Evolutionary conservation across 768 basidiomycete genomes (phyloP), one percentile per base, ranked within the genome.

Genomic region (Tricholoma matsutake): DNA sequence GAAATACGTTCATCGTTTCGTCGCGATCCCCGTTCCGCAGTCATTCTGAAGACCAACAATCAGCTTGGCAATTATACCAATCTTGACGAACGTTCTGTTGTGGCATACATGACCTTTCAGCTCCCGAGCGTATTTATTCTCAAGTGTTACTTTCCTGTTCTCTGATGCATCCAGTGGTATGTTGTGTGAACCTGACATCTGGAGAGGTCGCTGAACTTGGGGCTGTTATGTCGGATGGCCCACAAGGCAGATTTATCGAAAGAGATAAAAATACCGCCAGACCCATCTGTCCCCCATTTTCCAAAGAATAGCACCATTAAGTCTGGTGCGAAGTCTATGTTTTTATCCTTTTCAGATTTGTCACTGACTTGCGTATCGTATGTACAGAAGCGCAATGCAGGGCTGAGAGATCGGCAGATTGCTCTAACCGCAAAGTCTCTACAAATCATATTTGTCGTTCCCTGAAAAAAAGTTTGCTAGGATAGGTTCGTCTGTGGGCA

Each of bases 51-150:
- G 7, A 49, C 11, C 14, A 62, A 14, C 32, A 13, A 25, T 25
- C 37, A 76, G 76, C 71, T 81, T 35, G 79, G 78, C 9, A 71
- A 79, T 65, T 70, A 77, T 49, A 78, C 80, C 16, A 71, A 71
- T 37, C 60, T 80, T 22, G 79, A 80, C 63, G 76, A 79, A 61
- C 80, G 79, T 56, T 79, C 78, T 4, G 80, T 81, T n/a, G 79
- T 81, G 7, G 76, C 78, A 5, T 78, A 80, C 61, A 76, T 80
- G 68, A 79, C 79, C 64, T 79, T 78, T 25, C 22, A 25, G 22
- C 22, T 25, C 22, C 4, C 71, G 78, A 54, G 80, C 78, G n/a
- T 72, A 75, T 51, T 80, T 35, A 2, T 8, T 49, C 14, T 34
- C 18, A 37, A 43, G 49, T 29, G 47, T 32, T 81, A 3, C 74